phyloP scores from a whole-genome alignment of 495 filamentous ascomycete species.

The Hypoxylon fuscum region DNA sequence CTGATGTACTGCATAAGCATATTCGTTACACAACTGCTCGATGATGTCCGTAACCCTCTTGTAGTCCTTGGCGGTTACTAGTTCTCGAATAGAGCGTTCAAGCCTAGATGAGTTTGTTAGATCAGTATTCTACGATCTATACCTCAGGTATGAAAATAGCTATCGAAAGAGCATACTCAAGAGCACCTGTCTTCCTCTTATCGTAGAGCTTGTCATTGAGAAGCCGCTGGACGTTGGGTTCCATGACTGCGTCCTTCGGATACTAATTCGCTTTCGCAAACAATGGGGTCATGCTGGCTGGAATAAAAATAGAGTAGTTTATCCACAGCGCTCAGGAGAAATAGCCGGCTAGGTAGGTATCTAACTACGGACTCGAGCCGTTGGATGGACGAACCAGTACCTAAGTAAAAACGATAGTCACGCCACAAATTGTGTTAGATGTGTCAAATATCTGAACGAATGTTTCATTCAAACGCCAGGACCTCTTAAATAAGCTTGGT shows the following conservation, averaged over 20 bases:
- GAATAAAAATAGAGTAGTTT: background rate
- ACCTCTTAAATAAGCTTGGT: background rate
- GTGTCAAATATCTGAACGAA: too few relatives aligned
- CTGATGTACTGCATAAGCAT: slow-evolving; percentile 96
- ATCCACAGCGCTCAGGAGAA: background rate
- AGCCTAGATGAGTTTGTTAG: slow-evolving; percentile 64
- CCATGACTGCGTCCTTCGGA: slow-evolving; percentile 66
- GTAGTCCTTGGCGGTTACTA: slow-evolving; percentile 76
- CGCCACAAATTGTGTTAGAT: background rate
- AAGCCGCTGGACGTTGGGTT: slow-evolving; percentile 84
- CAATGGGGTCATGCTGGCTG: slow-evolving; percentile 26
- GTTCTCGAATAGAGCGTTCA: slow-evolving; percentile 89
- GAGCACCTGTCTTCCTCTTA: slow-evolving; percentile 92
- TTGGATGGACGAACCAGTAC: slow-evolving; percentile 2
- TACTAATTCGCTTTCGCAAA: slow-evolving; percentile 8
- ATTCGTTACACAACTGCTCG: slow-evolving; percentile 95
- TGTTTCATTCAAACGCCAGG: background rate
- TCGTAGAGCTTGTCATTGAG: slow-evolving; percentile 99
- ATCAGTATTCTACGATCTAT: too few relatives aligned
- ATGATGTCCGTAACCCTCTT: slow-evolving; percentile 85
- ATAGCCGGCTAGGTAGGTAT: too few relatives aligned
- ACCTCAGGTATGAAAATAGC: background rate
- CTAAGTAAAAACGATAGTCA: background rate
- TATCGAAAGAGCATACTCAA: slow-evolving; percentile 75
- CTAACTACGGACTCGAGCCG: background rate